Evolutionary conservation across 139 green algal species (phyloP), one percentile per base, ranked within the genome.

Genomic region (Coccomyxa sp.): DNA sequence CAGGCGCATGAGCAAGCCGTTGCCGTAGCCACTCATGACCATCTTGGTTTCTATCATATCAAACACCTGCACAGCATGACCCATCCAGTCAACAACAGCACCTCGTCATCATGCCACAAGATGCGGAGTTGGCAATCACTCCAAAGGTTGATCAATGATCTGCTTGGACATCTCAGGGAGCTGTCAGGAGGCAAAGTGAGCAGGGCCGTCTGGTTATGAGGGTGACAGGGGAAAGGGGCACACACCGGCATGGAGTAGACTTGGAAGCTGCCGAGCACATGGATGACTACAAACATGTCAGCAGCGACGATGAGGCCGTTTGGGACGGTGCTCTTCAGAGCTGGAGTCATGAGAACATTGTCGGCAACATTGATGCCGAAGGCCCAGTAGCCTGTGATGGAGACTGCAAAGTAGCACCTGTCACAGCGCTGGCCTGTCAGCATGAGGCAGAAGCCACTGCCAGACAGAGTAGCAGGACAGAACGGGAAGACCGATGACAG

Each of bases 201-300:
- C 7, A 7, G 38, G 38, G 7, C 38, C 38, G 38, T 51, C 3
- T 7, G 7, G 38, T 51, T 51, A 3, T 7, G 38, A 51, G 38
- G 38, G 38, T 3, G 7, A 51, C 38, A 51, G 7, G 38, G 38
- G 38, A 51, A 51, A 11, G 38, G 3, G 38, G 38, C 38, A 51
- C 38, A 7, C 38, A 51, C 63, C 25, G 88, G 88, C 63, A 89
- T 84, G 13, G 75, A 88, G 87, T 88, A 90, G 12, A 90, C 84
- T 63, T 89, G 82, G 28, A 82, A 79, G 10, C 28, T 74, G 25
- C 59, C 75, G 1, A 66, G 63, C 63, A 71, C 63, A 25, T 71
- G 63, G 63, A 21, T 71, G 63, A 21, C 21, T 9, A 71, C 63
- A 21, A 71, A 28, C 63, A 71, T 71, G 63, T 71, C 63, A 28